Percentiles rank a stretch among this genome's conserved stretches.
Conservation (phyloP, 2,329 filamentous ascomycete genomes). For the Penicillium sp. region DNA sequence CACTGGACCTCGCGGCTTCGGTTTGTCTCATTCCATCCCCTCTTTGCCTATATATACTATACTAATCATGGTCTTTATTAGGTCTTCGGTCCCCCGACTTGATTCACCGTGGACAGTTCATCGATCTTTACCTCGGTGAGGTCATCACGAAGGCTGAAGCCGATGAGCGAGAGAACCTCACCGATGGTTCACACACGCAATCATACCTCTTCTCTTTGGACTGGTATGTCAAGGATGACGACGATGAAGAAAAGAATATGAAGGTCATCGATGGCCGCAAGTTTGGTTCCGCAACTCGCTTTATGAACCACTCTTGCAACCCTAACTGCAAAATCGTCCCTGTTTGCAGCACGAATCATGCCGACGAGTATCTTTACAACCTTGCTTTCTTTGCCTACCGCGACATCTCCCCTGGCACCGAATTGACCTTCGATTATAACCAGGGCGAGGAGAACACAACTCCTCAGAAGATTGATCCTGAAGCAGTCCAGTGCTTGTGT, state of each 20-base stretch:
- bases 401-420: conserved; percentile 43
- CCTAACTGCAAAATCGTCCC: conserved; percentile 49
- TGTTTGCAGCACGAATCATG: conserved; percentile 41
- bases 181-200: conserved; percentile 21
- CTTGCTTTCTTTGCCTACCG: conserved; percentile 49
- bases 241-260: conserved; percentile 25
- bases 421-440: conserved; percentile 52
- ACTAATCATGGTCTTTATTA: conserved; percentile 16
- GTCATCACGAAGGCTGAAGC: conserved; percentile 41
- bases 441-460: conserved; percentile 29
- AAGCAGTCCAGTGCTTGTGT: conserved; percentile 46
- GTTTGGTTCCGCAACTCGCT: conserved; percentile 45
- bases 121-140: conserved; percentile 49
- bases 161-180: conserved; percentile 39
- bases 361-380: conserved; percentile 45
- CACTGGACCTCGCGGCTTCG: conserved; percentile 44
- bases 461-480: conserved; percentile 33
- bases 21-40: conserved; percentile 20
- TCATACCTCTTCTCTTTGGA: conserved; percentile 49
- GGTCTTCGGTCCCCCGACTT: conserved; percentile 42
- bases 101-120: conserved; percentile 46
- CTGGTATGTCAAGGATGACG: conserved; percentile 29
- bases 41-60: not conserved
- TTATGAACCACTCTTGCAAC: conserved; percentile 52
- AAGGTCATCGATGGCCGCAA: conserved; percentile 48